Conservation (phyloP, 1,284 basidiomycete genomes). For the Rhodotorula sp. region DNA sequence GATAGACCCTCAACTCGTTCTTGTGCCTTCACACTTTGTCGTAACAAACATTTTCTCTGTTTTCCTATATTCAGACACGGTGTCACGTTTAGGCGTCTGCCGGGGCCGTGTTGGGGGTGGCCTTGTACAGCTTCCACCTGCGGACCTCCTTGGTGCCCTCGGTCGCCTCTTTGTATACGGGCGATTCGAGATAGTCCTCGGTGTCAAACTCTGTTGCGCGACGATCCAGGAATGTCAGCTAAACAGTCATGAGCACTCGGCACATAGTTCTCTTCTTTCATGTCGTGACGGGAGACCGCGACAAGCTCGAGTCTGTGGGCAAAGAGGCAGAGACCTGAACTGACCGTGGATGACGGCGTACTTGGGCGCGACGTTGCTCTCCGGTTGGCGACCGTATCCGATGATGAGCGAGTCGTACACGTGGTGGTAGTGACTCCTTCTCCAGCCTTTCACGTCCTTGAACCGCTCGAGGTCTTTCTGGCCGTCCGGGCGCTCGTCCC, state of each 20-base stretch:
- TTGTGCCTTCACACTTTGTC: too few species aligned
- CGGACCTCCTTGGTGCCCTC: slow-evolving; percentile 31
- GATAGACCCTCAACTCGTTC: too few species aligned
- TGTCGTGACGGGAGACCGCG: not conserved
- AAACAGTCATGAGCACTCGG: not conserved
- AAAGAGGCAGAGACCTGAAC: not conserved
- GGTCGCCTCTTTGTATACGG: slow-evolving; percentile 24
- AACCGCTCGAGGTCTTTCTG: slow-evolving; percentile 12
- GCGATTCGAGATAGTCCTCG: slow-evolving; percentile 27
- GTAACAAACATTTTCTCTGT: too few species aligned
- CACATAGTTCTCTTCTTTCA: not conserved
- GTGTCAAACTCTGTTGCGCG: slow-evolving; percentile 32
- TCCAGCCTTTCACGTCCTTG: slow-evolving; percentile 29
- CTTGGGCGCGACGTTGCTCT: slow-evolving; percentile 32
- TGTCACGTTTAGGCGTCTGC: not conserved
- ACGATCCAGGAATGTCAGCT: not conserved
- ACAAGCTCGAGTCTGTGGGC: too few species aligned
- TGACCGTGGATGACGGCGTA: slow-evolving; percentile 35
- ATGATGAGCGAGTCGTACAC: slow-evolving; percentile 38
- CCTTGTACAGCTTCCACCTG: slow-evolving; percentile 40
- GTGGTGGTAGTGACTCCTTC: slow-evolving; percentile 33
- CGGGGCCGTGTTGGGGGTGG: slow-evolving; percentile 37
- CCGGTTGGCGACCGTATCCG: slow-evolving; percentile 26
- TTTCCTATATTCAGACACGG: not conserved
- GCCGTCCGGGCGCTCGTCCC: not conserved